phyloP scores from a whole-genome alignment of 257 asterid species.

The Osmanthus fragrans region DNA sequence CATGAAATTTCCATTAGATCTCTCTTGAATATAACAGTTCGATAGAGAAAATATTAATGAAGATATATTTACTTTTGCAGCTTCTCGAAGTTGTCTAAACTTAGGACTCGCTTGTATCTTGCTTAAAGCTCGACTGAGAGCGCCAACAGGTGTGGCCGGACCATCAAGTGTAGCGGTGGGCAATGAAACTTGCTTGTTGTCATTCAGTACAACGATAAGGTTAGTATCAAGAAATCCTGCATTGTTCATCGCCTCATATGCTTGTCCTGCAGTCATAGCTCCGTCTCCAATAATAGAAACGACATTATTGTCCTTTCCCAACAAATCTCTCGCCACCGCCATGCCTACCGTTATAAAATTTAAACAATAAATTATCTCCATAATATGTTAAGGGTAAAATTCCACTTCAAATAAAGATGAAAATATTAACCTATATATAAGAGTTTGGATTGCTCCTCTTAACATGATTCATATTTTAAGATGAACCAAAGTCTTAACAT shows the following conservation, averaged over 20 bases:
- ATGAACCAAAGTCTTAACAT: too few species aligned
- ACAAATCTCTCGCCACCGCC: constrained; percentile 79
- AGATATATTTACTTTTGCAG: constrained; percentile 55
- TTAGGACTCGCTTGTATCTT: constrained; percentile 75
- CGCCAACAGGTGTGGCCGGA: constrained; percentile 73
- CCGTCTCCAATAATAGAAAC: constrained; percentile 77
- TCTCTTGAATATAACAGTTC: too few species aligned
- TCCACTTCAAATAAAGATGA: too few species aligned
- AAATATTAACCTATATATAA: too few species aligned
- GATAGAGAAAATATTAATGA: too few species aligned
- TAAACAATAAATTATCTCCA: neutral
- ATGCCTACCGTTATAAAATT: constrained; percentile 43
- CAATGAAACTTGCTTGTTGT: constrained; percentile 72
- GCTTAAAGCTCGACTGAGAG: constrained; percentile 65
- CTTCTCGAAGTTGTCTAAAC: constrained; percentile 75
- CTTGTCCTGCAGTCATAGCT: constrained; percentile 89
- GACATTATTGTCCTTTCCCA: constrained; percentile 64
- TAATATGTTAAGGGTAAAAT: too few species aligned
- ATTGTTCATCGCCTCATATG: constrained; percentile 85
- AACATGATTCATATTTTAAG: too few species aligned
- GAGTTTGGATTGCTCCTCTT: too few species aligned
- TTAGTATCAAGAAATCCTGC: constrained; percentile 74
- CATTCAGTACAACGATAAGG: constrained; percentile 62
- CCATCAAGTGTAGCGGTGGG: constrained; percentile 80
- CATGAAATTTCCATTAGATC: neutral